These are phyloP conservation scores for Microdochium nivale DNA, from an alignment of 2,329 filamentous ascomycete species.

Conservation along the genomic window DNA sequence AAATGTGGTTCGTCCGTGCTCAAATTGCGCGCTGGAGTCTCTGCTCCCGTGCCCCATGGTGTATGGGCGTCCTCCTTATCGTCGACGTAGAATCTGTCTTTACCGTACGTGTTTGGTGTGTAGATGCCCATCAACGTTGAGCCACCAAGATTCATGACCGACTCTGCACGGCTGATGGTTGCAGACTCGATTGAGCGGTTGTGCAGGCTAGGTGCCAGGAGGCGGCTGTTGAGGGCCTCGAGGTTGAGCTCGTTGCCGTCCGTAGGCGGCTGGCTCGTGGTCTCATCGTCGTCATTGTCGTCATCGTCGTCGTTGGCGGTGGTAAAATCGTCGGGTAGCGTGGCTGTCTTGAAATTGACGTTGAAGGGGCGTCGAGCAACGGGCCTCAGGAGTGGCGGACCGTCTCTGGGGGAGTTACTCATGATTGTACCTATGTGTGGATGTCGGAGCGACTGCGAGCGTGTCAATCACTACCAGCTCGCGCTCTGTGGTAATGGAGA, in stretches of 20 bases:
- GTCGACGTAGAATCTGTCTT: slow-evolving; percentile 28
- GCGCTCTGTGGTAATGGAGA: too few relatives aligned
- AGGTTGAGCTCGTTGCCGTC: slow-evolving; percentile 37
- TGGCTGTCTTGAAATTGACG: slow-evolving; percentile 38
- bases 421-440: slow-evolving; percentile 4
- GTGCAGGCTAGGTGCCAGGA: slow-evolving; percentile 14
- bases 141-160: slow-evolving; percentile 76
- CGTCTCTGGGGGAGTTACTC: slow-evolving; percentile 19
- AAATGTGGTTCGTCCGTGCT: slow-evolving; percentile 20
- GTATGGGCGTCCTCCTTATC: slow-evolving; percentile 50
- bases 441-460: neutral
- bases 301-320: slow-evolving; percentile 10
- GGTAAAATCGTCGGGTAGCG: slow-evolving; percentile 34
- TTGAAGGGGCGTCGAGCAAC: slow-evolving; percentile 66
- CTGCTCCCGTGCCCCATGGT: slow-evolving; percentile 71
- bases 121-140: slow-evolving; percentile 92
- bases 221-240: slow-evolving; percentile 24
- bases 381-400: slow-evolving; percentile 56
- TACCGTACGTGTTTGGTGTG: slow-evolving; percentile 52
- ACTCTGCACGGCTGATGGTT: slow-evolving; percentile 61
- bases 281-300: neutral
- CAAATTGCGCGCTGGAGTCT: slow-evolving; percentile 49
- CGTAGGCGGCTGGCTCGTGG: slow-evolving; percentile 27
- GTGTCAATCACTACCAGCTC: neutral
- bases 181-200: slow-evolving; percentile 13